Conservation (phyloP, 2,329 filamentous ascomycete genomes). For the Botrytis medusae region DNA sequence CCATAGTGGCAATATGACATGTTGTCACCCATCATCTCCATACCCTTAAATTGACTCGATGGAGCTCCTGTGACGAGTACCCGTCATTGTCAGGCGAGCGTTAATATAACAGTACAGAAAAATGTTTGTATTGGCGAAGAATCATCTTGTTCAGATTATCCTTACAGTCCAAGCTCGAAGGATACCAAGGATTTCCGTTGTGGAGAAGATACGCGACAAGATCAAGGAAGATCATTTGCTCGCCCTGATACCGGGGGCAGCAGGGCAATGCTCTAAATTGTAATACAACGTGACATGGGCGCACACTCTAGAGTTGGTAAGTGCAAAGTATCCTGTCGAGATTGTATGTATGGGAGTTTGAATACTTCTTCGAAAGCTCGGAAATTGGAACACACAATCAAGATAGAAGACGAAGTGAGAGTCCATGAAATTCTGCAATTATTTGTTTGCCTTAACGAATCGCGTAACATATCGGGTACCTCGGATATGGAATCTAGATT, state of each 20-base stretch:
- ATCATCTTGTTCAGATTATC: background rate
- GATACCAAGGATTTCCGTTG: background rate
- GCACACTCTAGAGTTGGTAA: background rate
- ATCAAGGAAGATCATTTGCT: slow-evolving; percentile 9
- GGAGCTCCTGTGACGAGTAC: background rate
- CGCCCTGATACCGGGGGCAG: background rate
- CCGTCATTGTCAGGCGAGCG: background rate
- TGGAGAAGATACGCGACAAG: slow-evolving; percentile 8
- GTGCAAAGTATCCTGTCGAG: background rate
- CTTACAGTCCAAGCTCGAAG: background rate
- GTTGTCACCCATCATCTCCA: slow-evolving; percentile 2
- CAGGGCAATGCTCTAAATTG: background rate
- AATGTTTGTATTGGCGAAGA: background rate
- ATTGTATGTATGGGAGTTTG: background rate
- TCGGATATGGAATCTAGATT: background rate
- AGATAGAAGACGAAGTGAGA: background rate
- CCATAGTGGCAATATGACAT: background rate
- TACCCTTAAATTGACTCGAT: background rate
- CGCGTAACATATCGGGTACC: background rate
- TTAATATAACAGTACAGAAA: background rate
- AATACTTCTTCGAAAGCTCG: background rate
- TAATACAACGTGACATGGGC: background rate
- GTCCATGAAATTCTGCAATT: background rate
- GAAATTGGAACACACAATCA: background rate
- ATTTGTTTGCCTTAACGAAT: background rate